Conservation (phyloP, 1,284 basidiomycete genomes). For the Pascua sp. region DNA sequence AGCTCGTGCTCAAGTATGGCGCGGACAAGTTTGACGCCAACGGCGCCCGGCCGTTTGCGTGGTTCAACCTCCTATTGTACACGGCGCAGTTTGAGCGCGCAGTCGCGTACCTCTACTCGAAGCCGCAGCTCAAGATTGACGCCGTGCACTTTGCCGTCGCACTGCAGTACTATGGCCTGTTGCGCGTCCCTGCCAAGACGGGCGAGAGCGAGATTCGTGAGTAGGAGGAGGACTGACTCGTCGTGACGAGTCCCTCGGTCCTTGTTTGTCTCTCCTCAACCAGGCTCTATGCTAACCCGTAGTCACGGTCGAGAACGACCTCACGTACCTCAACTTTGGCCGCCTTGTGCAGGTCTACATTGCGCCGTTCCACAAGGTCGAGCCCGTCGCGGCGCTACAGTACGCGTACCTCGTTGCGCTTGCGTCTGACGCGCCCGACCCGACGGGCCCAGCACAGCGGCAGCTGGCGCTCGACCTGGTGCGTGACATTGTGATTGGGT, state of each 20-base stretch:
- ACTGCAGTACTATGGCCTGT: constrained; percentile 86
- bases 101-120: constrained; percentile 83
- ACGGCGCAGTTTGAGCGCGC: constrained; percentile 94
- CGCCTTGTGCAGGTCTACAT: constrained; percentile 90
- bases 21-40: constrained; percentile 86
- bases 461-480: constrained; percentile 83
- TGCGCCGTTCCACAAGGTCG: constrained; percentile 83
- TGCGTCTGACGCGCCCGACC: constrained; percentile 61
- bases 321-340: constrained; percentile 65
- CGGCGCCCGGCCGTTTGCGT: constrained; percentile 62
- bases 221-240: constrained; percentile 48
- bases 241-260: too few species aligned
- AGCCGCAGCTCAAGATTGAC: constrained; percentile 83
- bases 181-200: constrained; percentile 77
- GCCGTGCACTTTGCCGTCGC: constrained; percentile 92
- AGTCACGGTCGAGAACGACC: constrained; percentile 57
- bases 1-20: constrained; percentile 80
- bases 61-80: constrained; percentile 86
- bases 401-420: constrained; percentile 91
- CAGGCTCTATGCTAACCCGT: constrained; percentile 6
- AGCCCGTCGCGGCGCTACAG: constrained; percentile 88
- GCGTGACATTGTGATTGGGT: constrained; percentile 79
- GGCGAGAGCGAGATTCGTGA: constrained; percentile 76
- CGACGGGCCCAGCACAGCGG: constrained; percentile 74
- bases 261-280: too few species aligned